phyloP scores from a whole-genome alignment of 1,284 basidiomycete genomes.

The Tilletia setariae region DNA sequence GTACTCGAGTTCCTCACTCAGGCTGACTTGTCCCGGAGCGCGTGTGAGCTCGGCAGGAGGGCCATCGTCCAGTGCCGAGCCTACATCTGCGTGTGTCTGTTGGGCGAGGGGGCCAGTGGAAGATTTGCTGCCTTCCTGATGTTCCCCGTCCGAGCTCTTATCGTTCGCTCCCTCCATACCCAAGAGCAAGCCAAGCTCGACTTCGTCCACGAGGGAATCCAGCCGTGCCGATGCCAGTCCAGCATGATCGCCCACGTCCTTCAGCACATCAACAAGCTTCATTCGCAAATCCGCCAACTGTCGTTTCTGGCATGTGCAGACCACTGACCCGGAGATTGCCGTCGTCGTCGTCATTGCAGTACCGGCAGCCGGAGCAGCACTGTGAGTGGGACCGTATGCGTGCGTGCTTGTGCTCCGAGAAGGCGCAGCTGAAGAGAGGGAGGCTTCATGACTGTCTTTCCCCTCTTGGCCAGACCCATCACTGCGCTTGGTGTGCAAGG shows the following conservation, averaged over 20 bases:
- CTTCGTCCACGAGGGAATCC: constrained; percentile 28
- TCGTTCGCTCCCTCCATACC: constrained; percentile 33
- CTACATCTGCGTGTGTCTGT: background rate
- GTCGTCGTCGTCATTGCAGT: background rate
- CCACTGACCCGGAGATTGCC: background rate
- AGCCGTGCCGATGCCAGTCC: constrained; percentile 19
- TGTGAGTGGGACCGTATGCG: background rate
- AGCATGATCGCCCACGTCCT: constrained; percentile 28
- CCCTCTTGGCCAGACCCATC: too few relatives aligned
- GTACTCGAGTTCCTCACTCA: background rate
- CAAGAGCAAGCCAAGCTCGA: constrained; percentile 35
- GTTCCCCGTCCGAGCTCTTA: background rate
- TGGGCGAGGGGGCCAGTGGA: too few relatives aligned
- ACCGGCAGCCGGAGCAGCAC: background rate
- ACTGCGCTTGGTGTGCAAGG: too few relatives aligned
- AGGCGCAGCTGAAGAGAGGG: background rate
- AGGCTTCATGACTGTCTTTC: too few relatives aligned
- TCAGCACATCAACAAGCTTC: constrained; percentile 16
- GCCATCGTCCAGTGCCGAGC: background rate
- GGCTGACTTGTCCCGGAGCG: constrained; percentile 9
- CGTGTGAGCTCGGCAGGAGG: background rate
- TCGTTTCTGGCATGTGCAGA: constrained; percentile 6
- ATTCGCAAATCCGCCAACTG: constrained; percentile 18
- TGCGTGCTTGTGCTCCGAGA: background rate
- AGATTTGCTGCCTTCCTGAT: too few relatives aligned